phyloP scores from a whole-genome alignment of 2,329 filamentous ascomycete species.

The Madurella fahalii region DNA sequence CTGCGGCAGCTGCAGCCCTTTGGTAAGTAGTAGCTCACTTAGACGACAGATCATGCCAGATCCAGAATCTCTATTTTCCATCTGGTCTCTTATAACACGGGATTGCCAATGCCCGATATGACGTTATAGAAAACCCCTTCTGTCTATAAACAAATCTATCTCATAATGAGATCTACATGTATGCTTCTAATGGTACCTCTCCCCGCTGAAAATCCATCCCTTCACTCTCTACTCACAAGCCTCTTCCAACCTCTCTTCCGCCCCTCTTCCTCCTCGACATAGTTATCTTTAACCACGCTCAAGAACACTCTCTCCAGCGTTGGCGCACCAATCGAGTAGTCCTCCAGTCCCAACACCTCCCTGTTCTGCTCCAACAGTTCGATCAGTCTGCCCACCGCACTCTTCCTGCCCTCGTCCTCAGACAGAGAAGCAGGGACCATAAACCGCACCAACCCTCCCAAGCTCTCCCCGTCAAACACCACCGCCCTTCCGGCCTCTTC shows the following conservation, averaged over 20 bases:
- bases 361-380: slow-evolving; percentile 54
- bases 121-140: too few species aligned
- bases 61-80: too few species aligned
- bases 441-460: slow-evolving; percentile 64
- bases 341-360: slow-evolving; percentile 54
- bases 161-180: too few species aligned
- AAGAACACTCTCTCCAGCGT: slow-evolving; percentile 69
- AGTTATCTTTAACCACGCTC: slow-evolving; percentile 60
- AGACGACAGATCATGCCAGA: too few species aligned
- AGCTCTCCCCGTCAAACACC: slow-evolving; percentile 52
- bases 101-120: too few species aligned
- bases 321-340: slow-evolving; percentile 62
- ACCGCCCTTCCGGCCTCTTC: slow-evolving; percentile 34
- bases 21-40: too few species aligned
- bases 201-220: not conserved
- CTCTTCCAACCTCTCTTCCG: not conserved
- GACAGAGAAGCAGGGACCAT: slow-evolving; percentile 44
- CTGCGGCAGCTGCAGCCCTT: too few species aligned
- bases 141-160: too few species aligned
- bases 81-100: too few species aligned
- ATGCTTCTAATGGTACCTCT: too few species aligned
- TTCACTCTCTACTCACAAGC: not conserved
- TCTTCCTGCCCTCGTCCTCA: not conserved
- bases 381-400: slow-evolving; percentile 29
- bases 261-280: slow-evolving; percentile 50